Evolutionary conservation across 1,139 yeast genomes (phyloP), one percentile per base, ranked within the genome.

Genomic region (Magnusiomyces ingens): DNA sequence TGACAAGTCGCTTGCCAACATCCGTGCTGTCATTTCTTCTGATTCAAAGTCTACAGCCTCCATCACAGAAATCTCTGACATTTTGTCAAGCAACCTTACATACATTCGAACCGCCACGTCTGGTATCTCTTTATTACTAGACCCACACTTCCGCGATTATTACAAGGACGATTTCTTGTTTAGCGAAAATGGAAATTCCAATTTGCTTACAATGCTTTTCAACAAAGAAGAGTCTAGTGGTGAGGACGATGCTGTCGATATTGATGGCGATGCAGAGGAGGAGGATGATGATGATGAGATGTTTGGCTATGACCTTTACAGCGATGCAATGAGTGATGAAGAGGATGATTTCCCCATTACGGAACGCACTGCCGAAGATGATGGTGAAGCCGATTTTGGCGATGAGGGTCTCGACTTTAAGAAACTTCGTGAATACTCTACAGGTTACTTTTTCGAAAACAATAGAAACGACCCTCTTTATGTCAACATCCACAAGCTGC

Each of bases 51-150:
- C 52, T 22, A 6, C 49, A 6, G 51, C 48, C 2, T 56, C 65
- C 2, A 50, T 62, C 1, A 65, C 68, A 4, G 66, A 65, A 48
- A 52, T 62, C 11, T 64, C 68, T 1, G 71, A 68, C 50, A 55
- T 57, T 12, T 66, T 86, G 22, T 74, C 81, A 38, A 79, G 79
- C 61, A 77, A 78, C 60, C 71, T 85, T 59, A 69, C 82, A 48
- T 79, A 78, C 55, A 66, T 86, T 53, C 76, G 87, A 0, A 81
- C 83, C 54, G 72, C 82, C 0, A 64, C 85, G 1, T 82, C 95
- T 52, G 96, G 97, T 22, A 74, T 82, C n/a, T 78, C 96, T 21
- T 75, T 79, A 52, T 70, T 91, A 49, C 79, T 88, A 61, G 96
- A 90, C 64, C 91, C 96, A 6, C 55, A 57, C n/a, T 61, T 61